A percentile compares a stretch with the other conserved stretches of the same genome.
Evolutionary conservation across 768 basidiomycete species (phyloP).

Genomic region (Melanogaster broomeanus): DNA sequence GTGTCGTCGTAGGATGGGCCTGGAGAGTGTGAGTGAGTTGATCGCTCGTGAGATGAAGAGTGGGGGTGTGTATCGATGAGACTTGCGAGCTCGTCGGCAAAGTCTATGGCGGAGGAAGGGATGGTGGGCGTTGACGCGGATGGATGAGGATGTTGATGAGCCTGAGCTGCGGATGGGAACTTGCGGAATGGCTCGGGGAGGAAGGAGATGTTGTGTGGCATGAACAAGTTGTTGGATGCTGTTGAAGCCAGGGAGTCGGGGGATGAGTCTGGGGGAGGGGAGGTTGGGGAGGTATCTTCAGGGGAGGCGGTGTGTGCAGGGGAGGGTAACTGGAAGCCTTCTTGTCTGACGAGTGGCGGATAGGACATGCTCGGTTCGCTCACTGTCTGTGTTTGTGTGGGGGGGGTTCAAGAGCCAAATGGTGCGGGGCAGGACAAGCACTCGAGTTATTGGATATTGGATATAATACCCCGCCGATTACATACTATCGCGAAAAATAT

Average conservation of each 20-base stretch:
- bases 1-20: slow-evolving; percentile 44
- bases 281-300: slow-evolving; percentile 21
- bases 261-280: slow-evolving; percentile 27
- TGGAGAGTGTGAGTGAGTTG: slow-evolving; percentile 42
- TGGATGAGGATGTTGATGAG: slow-evolving; percentile 17
- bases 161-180: slow-evolving; percentile 35
- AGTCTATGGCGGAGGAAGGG: slow-evolving; percentile 44
- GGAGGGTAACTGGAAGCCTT: slow-evolving; percentile 70
- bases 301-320: slow-evolving; percentile 36
- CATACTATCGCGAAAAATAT: no score
- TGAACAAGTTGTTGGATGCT: slow-evolving; percentile 36
- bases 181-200: slow-evolving; percentile 59
- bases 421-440: not conserved
- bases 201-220: slow-evolving; percentile 46
- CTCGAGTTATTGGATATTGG: not conserved
- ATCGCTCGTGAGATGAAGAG: slow-evolving; percentile 41
- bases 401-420: not conserved
- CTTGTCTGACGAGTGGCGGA: slow-evolving; percentile 51
- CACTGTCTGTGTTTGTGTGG: not conserved
- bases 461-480: not conserved
- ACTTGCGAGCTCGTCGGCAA: slow-evolving; percentile 67
- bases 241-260: slow-evolving; percentile 20
- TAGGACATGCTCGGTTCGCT: no score
- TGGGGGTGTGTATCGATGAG: slow-evolving; percentile 47
- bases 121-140: slow-evolving; percentile 11